phyloP scores from a whole-genome alignment of 1,139 yeast species.

The Sugiyamaella paludigena region DNA sequence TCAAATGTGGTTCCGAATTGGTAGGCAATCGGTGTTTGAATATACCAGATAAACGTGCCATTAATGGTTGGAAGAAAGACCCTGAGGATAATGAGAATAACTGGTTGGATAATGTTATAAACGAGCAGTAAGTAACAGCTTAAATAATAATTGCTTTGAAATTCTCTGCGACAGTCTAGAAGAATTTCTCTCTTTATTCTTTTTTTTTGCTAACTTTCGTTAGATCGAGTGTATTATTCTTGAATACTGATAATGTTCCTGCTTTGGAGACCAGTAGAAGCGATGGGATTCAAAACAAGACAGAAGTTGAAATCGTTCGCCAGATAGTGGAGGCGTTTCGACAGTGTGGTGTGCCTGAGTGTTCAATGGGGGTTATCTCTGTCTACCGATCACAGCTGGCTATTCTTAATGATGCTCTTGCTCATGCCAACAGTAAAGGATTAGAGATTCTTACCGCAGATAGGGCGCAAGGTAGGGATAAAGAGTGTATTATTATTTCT shows the following conservation, averaged over 20 bases:
- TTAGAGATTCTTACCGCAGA: conserved; percentile 90
- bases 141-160: too few species aligned
- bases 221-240: conserved; percentile 60
- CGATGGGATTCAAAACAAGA: conserved; percentile 67
- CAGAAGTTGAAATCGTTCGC: conserved; percentile 65
- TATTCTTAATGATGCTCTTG: background rate
- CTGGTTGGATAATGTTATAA: conserved; percentile 50
- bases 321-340: conserved; percentile 62
- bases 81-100: conserved; percentile 18
- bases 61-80: conserved; percentile 18
- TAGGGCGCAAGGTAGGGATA: conserved; percentile 94
- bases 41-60: conserved; percentile 42
- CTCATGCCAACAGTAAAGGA: conserved; percentile 39
- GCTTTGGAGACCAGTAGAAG: conserved; percentile 57
- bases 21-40: conserved; percentile 59
- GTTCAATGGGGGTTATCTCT: conserved; percentile 80
- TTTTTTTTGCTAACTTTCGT: background rate
- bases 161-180: too few species aligned
- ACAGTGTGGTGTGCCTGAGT: conserved; percentile 57
- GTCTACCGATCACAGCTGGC: conserved; percentile 77
- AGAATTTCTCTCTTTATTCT: background rate
- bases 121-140: conserved; percentile 33
- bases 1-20: conserved; percentile 66
- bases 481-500: conserved; percentile 83
- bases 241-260: conserved; percentile 70